phyloP scores from a whole-genome alignment of 192 early-diverging fungal species.

The Podila verticillata region DNA sequence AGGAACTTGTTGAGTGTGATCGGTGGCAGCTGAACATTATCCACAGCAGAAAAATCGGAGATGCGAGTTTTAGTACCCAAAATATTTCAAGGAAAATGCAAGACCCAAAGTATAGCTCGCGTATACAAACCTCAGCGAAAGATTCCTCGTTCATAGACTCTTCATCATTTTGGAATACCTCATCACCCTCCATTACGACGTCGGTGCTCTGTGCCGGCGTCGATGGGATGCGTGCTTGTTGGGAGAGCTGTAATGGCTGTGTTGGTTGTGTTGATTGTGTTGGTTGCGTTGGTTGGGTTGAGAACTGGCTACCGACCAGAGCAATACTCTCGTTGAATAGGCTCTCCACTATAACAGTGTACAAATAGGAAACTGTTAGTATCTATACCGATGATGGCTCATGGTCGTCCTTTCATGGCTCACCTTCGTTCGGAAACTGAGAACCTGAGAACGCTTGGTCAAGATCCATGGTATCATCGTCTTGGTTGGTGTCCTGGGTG shows the following conservation, averaged over 20 bases:
- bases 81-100: no score
- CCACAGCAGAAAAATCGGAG: neutral
- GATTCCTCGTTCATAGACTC: neutral
- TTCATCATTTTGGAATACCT: neutral
- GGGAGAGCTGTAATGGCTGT: neutral
- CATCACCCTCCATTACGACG: neutral
- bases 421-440: neutral
- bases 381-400: neutral
- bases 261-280: neutral
- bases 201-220: neutral
- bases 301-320: neutral
- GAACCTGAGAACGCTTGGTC: neutral
- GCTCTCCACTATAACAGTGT: neutral
- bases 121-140: neutral
- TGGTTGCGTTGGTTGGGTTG: neutral
- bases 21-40: slow-evolving; percentile 23
- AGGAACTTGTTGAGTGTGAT: slow-evolving; percentile 36
- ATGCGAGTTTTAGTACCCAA: neutral
- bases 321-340: neutral
- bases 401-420: neutral
- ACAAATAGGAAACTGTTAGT: neutral
- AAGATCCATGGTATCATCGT: slow-evolving; percentile 1
- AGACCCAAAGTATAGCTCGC: no score
- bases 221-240: neutral
- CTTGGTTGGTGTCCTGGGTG: neutral